Percentiles rank a stretch among this genome's conserved stretches.
Conservation (phyloP, 169 alveolate species). For the Miamiensis avidus region DNA sequence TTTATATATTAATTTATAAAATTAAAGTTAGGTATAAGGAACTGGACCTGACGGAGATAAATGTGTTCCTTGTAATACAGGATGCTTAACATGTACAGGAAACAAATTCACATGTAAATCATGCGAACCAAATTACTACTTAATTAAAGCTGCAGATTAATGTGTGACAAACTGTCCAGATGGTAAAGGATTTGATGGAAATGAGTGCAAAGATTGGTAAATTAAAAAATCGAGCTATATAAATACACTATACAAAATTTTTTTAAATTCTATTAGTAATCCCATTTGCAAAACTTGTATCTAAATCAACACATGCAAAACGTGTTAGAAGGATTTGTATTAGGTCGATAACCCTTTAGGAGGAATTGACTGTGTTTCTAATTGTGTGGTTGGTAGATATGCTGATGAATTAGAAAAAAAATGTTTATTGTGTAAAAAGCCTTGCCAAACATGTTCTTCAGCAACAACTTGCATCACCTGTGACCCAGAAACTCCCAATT, state of each 20-base stretch:
- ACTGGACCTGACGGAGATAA: neutral
- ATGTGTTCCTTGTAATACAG: neutral
- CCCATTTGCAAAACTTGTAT: neutral
- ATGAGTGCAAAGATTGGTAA: neutral
- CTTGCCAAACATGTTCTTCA: neutral
- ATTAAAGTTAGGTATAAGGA: neutral
- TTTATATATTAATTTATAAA: too few relatives aligned
- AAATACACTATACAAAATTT: too few relatives aligned
- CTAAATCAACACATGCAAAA: neutral
- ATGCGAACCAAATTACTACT: too few relatives aligned
- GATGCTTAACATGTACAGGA: neutral
- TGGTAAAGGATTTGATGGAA: neutral
- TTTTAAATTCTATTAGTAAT: neutral
- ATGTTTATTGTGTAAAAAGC: neutral
- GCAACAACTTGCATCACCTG: neutral
- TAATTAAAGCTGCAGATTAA: too few relatives aligned
- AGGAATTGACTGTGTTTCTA: neutral
- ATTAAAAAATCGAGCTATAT: neutral
- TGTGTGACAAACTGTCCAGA: neutral
- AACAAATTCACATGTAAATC: too few relatives aligned
- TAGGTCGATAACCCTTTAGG: neutral
- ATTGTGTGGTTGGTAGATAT: neutral
- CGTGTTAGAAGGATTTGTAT: neutral
- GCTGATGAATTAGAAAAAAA: neutral
- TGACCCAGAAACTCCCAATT: neutral